These are phyloP conservation scores for Penicillium frequentans DNA, from an alignment of 2,329 filamentous ascomycete genomes.

Conservation along the genomic window DNA sequence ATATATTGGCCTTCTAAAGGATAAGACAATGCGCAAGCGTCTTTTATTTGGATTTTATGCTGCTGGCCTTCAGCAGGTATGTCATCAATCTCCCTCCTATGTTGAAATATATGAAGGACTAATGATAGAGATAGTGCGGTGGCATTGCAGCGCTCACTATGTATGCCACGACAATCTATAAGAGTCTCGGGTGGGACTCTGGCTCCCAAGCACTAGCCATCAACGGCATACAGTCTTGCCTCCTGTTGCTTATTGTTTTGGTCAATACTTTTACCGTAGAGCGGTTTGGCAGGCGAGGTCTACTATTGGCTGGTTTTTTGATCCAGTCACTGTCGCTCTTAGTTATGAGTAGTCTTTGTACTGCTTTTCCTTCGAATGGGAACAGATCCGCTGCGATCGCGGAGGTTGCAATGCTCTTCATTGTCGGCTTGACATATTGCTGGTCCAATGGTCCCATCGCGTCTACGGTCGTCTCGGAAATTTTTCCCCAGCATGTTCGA, in stretches of 20 bases:
- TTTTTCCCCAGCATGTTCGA: constrained; percentile 44
- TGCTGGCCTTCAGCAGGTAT: constrained; percentile 32
- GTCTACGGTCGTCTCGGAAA: constrained; percentile 39
- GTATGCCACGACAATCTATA: constrained; percentile 42
- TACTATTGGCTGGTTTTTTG: constrained; percentile 37
- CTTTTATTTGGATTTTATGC: constrained; percentile 40
- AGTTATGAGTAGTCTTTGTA: constrained; percentile 40
- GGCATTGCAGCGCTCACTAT: constrained; percentile 39
- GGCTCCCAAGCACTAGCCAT: constrained; percentile 39
- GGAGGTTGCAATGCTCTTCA: constrained; percentile 46
- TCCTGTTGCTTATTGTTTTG: constrained; percentile 41
- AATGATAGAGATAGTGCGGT: constrained; percentile 8
- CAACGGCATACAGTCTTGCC: constrained; percentile 40
- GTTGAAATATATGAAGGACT: too few species aligned
- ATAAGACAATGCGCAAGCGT: constrained; percentile 36
- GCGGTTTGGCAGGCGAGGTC: constrained; percentile 33
- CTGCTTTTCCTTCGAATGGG: constrained; percentile 31
- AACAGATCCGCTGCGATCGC: constrained; percentile 41
- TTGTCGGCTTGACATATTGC: constrained; percentile 45
- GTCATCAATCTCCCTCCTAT: background rate
- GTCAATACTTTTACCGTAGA: constrained; percentile 45
- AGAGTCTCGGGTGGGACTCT: constrained; percentile 39
- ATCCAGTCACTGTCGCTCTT: constrained; percentile 40
- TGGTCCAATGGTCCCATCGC: constrained; percentile 44
- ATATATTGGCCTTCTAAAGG: constrained; percentile 30